Percentiles rank a stretch among this genome's conserved stretches.
phyloP scores from a whole-genome alignment of 139 green algal genomes.

The Volvox reticuliferus region DNA sequence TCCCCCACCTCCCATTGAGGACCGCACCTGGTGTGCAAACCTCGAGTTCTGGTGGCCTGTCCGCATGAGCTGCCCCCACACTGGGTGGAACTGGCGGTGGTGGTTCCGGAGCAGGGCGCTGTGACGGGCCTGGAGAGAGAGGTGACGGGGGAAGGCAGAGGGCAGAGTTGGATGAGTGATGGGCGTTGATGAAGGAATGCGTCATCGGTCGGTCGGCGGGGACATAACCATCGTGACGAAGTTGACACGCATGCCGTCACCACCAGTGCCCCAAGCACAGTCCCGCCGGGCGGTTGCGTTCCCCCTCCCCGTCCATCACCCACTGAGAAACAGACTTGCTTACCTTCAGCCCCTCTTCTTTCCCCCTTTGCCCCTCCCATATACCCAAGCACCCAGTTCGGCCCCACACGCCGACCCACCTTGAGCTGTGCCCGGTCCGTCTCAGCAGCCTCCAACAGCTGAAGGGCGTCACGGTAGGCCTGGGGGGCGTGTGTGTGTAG shows the following conservation, averaged over 20 bases:
- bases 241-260: no score
- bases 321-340: no score
- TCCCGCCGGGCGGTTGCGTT: no score
- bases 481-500: not conserved
- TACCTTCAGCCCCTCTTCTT: not conserved
- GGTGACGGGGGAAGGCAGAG: not conserved
- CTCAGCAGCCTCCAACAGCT: constrained; percentile 54
- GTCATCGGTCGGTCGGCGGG: no score
- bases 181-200: not conserved
- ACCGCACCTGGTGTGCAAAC: constrained; percentile 90
- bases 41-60: constrained; percentile 95
- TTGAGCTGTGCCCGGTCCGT: constrained; percentile 8
- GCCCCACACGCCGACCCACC: constrained; percentile 9
- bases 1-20: no score
- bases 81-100: constrained; percentile 89
- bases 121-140: constrained; percentile 71
- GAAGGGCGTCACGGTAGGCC: not conserved
- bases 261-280: no score
- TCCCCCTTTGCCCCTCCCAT: not conserved
- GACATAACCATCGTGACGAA: no score
- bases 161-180: not conserved
- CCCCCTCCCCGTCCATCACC: no score
- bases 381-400: not conserved
- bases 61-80: constrained; percentile 98
- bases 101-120: constrained; percentile 72